Evolutionary conservation across 2,329 filamentous ascomycete genomes (phyloP).

Genomic region (Zymoseptoria crescenta): DNA sequence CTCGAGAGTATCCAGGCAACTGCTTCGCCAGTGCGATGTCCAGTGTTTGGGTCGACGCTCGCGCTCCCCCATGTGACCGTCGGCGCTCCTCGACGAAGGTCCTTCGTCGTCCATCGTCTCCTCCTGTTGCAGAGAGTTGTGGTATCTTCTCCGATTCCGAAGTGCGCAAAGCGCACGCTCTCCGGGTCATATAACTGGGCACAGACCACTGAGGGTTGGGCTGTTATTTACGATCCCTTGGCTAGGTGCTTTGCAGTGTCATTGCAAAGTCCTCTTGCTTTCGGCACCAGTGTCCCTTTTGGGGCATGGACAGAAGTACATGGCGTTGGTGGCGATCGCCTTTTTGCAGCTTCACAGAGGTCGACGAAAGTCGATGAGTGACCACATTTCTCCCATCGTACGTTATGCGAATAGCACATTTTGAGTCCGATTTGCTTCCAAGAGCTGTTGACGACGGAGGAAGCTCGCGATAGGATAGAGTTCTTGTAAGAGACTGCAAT

Average conservation of each 20-base stretch:
- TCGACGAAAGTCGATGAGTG: constrained; percentile 14
- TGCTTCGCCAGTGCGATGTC: not conserved
- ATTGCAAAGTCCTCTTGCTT: constrained; percentile 11
- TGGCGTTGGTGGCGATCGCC: constrained; percentile 10
- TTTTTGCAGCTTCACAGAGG: constrained; percentile 9
- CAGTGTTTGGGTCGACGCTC: not conserved
- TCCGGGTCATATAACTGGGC: not conserved
- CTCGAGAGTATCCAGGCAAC: not conserved
- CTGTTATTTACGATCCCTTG: not conserved
- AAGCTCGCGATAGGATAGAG: not conserved
- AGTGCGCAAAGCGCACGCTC: too few relatives aligned
- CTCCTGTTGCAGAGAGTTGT: too few relatives aligned
- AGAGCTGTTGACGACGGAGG: not conserved
- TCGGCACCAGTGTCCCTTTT: constrained; percentile 9
- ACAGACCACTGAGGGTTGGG: not conserved
- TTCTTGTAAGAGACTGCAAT: constrained; percentile 3
- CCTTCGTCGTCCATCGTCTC: too few relatives aligned
- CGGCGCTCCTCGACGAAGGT: too few relatives aligned
- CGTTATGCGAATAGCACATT: constrained; percentile 2
- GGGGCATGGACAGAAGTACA: constrained; percentile 17
- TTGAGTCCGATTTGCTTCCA: not conserved
- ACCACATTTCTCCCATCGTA: constrained; percentile 16
- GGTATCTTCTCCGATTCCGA: too few relatives aligned
- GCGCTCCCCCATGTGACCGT: not conserved
- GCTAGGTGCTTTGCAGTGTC: constrained; percentile 9